Evolutionary conservation across 306 rosid genomes (phyloP).

Genomic region (Prunus dulcis): DNA sequence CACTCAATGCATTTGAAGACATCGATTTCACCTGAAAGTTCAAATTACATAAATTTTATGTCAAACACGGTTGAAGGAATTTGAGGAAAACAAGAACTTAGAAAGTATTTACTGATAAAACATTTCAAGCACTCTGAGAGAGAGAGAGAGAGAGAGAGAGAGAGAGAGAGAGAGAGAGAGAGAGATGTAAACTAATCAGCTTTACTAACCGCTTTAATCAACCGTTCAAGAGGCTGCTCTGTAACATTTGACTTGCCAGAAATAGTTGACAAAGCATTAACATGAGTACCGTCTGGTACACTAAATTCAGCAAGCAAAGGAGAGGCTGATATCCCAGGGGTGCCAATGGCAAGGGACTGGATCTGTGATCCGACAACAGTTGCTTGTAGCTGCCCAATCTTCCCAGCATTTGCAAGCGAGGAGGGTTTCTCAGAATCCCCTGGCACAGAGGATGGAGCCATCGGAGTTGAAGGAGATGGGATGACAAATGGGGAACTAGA

Average conservation of each 20-base stretch:
- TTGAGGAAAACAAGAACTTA: background rate
- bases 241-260: conserved; percentile 60
- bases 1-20: conserved; percentile 54
- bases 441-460: conserved; percentile 77
- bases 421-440: conserved; percentile 78
- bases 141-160: background rate
- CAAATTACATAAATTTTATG: background rate
- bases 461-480: conserved; percentile 85
- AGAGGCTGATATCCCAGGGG: conserved; percentile 94
- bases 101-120: background rate
- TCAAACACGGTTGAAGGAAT: background rate
- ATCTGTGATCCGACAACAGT: conserved; percentile 47
- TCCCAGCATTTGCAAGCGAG: conserved; percentile 56
- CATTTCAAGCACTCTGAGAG: background rate
- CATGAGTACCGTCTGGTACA: conserved; percentile 55
- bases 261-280: conserved; percentile 48
- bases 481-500: conserved; percentile 76
- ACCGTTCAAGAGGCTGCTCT: conserved; percentile 79
- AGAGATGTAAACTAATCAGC: conserved; percentile 12
- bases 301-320: conserved; percentile 87
- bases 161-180: background rate
- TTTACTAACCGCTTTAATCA: conserved; percentile 69
- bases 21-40: conserved; percentile 70
- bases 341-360: conserved; percentile 85
- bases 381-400: conserved; percentile 63